Conservation (phyloP, 805 yeast genomes). For the Cyberlindnera subsufficiens region DNA sequence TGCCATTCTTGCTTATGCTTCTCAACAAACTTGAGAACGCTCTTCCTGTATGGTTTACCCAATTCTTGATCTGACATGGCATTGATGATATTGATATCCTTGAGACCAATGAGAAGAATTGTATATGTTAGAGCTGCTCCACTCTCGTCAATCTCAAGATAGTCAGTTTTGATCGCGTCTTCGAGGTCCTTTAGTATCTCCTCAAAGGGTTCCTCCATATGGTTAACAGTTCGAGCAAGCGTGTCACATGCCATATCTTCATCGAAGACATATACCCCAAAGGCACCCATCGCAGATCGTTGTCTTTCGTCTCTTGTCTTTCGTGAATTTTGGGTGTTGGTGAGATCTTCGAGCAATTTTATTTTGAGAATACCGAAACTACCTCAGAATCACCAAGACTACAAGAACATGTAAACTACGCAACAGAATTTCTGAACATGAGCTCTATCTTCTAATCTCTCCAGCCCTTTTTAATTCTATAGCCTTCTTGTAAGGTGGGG, state of each 20-base stretch:
- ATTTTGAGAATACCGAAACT: no score
- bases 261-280: constrained; percentile 5
- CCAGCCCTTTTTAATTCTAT: constrained; percentile 82
- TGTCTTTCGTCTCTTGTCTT: no score
- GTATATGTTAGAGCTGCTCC: constrained; percentile 1
- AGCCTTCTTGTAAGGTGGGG: constrained; percentile 94
- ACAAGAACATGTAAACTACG: no score
- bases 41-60: constrained; percentile 1
- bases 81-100: background rate
- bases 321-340: no score
- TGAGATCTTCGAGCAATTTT: no score
- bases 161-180: background rate
- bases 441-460: constrained; percentile 31
- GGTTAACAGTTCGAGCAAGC: background rate
- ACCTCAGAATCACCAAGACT: no score
- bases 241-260: constrained; percentile 7
- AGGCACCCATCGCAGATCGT: constrained; percentile 2
- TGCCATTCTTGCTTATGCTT: background rate
- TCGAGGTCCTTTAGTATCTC: constrained; percentile 1
- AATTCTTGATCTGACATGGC: background rate
- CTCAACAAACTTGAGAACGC: constrained; percentile 1
- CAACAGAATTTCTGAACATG: no score
- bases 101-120: constrained; percentile 1
- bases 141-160: constrained; percentile 5
- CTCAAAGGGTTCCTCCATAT: background rate